Percentiles rank a stretch among this genome's conserved stretches.
Conservation (phyloP, 2,329 filamentous ascomycete species). For the Diaporthe helianthi region DNA sequence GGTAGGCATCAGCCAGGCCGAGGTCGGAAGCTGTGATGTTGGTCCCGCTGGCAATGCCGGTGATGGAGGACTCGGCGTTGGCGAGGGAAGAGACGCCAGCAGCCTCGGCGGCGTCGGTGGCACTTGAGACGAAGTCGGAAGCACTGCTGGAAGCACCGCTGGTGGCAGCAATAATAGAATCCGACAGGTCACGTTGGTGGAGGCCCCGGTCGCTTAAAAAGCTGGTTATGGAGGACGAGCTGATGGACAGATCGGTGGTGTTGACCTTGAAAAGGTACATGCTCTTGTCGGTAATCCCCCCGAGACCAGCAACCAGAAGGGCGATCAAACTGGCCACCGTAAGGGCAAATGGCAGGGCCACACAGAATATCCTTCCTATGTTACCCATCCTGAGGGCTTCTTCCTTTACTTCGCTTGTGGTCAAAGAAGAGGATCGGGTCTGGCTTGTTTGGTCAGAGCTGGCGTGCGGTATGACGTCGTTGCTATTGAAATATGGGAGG, state of each 20-base stretch:
- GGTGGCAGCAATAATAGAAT: conserved; percentile 41
- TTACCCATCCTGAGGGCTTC: conserved; percentile 57
- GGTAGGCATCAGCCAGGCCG: conserved; percentile 77
- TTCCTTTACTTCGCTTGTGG: neutral
- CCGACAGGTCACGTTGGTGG: conserved; percentile 33
- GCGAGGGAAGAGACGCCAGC: conserved; percentile 8
- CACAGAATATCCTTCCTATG: conserved; percentile 79
- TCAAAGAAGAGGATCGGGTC: neutral
- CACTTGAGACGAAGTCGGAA: conserved; percentile 17
- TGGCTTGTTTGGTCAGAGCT: neutral
- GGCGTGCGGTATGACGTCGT: conserved; percentile 9
- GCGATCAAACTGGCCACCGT: conserved; percentile 80
- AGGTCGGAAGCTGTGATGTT: conserved; percentile 66
- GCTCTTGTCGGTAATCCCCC: conserved; percentile 62
- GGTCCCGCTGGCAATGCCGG: neutral
- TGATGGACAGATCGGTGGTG: conserved; percentile 64
- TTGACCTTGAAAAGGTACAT: conserved; percentile 69
- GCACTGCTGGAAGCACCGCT: conserved; percentile 1
- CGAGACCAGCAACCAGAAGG: conserved; percentile 63
- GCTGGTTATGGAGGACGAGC: conserved; percentile 48
- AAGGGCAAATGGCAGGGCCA: conserved; percentile 84
- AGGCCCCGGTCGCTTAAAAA: conserved; percentile 38
- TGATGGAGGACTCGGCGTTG: conserved; percentile 8
- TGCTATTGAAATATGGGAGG: neutral
- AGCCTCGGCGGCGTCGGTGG: conserved; percentile 19